Base-by-base conservation (phyloP, 306 rosid species). In the Medicago ruthenica region DNA sequence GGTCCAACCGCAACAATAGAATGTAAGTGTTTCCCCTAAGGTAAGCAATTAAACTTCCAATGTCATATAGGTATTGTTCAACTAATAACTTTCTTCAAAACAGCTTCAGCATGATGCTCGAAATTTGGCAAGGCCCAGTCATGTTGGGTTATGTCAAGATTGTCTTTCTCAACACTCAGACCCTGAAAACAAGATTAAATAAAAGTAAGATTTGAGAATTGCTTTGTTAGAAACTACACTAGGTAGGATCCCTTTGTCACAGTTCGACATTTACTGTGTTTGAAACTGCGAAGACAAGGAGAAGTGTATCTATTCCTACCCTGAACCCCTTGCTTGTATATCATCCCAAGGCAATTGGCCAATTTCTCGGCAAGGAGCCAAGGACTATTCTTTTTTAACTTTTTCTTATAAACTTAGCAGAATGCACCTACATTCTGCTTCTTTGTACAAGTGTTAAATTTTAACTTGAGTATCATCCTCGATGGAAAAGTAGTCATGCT, bases 131-230 rank as follows among this genome's bases (percentile, higher is more conserved):
- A 74, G 80, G 92, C 93, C 99, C 99, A 95, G 8, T 95, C 93
- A 47, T 95, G 99, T 81, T 90, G 99, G 11, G 91, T 83, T 81
- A 95, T 95, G 89, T 95, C 99, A n/a, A 95, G 94, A 81, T 87
- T 85, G 86, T 95, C 99, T 83, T 95, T 95, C 89, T 95, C 97
- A 42, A 91, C 93, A 71, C 97, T 78, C 81, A 90, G 85, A 80
- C 95, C 90, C 99, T 96, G 93, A 54, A 68, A 76, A 80, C 69
- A 84, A 73, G 41, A 53, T 68, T 18, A 18, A 36, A 37, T n/a
- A 17, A 24, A 18, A 62, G 31, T 80, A 15, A 75, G 84, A 81
- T 47, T 60, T 45, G 27, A 15, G 13, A 57, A 39, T 63, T 18
- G 22, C 13, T 48, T 47, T 20, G 51, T 40, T 7, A 64, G 64